A percentile compares a stretch with the other conserved stretches of the same genome.
These are phyloP conservation scores for Curvularia verruculosa DNA, from an alignment of 2,329 filamentous ascomycete species.

Conservation along the genomic window DNA sequence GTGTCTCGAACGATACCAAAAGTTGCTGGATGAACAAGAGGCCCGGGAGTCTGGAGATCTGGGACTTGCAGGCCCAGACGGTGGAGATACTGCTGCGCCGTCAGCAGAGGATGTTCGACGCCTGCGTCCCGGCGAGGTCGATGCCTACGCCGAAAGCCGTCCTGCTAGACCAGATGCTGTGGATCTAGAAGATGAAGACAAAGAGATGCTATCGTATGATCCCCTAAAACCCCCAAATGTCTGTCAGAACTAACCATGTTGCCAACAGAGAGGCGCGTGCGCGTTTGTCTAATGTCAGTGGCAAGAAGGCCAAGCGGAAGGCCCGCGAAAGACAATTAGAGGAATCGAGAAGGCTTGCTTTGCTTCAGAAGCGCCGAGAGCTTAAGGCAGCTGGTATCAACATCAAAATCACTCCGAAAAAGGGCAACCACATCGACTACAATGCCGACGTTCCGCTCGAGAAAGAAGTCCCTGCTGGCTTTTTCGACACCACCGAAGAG, in stretches of 20 bases:
- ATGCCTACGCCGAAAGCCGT: slow-evolving; percentile 97
- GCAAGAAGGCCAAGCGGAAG: slow-evolving; percentile 98
- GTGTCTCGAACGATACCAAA: slow-evolving; percentile 96
- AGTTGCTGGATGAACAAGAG: slow-evolving; percentile 93
- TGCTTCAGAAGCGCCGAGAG: slow-evolving; percentile 92
- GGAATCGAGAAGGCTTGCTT: slow-evolving; percentile 86
- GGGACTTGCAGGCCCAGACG: slow-evolving; percentile 82
- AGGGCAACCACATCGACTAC: slow-evolving; percentile 98
- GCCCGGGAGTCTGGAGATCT: slow-evolving; percentile 81
- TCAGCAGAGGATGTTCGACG: slow-evolving; percentile 90
- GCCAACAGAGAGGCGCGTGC: slow-evolving; percentile 75
- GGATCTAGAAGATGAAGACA: slow-evolving; percentile 97
- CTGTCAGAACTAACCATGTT: not conserved
- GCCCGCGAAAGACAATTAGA: slow-evolving; percentile 94
- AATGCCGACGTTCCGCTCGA: slow-evolving; percentile 99
- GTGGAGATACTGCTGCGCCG: slow-evolving; percentile 84
- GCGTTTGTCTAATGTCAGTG: slow-evolving; percentile 94
- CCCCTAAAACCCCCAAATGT: not conserved
- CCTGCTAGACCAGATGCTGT: slow-evolving; percentile 95
- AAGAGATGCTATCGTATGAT: slow-evolving; percentile 88
- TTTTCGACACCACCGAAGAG: slow-evolving; percentile 92
- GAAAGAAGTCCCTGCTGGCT: slow-evolving; percentile 84
- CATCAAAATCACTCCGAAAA: slow-evolving; percentile 89
- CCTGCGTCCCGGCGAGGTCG: slow-evolving; percentile 88
- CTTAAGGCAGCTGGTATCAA: slow-evolving; percentile 98